phyloP scores from a whole-genome alignment of 805 yeast species.

The Candida nitratophila region DNA sequence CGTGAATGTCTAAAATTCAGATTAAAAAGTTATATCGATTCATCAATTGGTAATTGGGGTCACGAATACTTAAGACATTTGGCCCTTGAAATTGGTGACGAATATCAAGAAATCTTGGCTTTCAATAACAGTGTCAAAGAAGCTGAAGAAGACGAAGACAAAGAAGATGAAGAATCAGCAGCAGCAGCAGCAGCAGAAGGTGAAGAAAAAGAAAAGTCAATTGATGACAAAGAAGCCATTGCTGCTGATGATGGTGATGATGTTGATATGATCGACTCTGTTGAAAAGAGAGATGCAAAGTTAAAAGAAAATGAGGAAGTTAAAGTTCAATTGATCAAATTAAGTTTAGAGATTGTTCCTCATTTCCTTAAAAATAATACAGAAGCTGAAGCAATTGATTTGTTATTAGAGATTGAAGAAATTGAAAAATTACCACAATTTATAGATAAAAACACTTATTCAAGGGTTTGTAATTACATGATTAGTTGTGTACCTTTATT shows the following conservation, averaged over 20 bases:
- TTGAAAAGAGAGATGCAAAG: slow-evolving; percentile 3
- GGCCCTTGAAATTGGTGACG: slow-evolving; percentile 91
- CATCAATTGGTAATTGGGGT: slow-evolving; percentile 85
- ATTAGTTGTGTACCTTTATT: slow-evolving; percentile 93
- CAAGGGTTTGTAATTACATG: slow-evolving; percentile 89
- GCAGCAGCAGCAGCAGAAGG: slow-evolving; percentile 17
- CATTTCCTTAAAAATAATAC: slow-evolving; percentile 91
- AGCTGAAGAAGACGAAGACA: slow-evolving; percentile 21
- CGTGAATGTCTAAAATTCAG: slow-evolving; percentile 78
- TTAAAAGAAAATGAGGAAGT: slow-evolving; percentile 1
- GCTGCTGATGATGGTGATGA: slow-evolving; percentile 16
- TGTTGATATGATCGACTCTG: slow-evolving; percentile 3
- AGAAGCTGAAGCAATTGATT: slow-evolving; percentile 96
- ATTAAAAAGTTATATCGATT: slow-evolving; percentile 36
- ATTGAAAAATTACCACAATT: slow-evolving; percentile 76
- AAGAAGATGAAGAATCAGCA: slow-evolving; percentile 2
- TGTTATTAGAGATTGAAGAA: slow-evolving; percentile 81
- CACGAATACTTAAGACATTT: slow-evolving; percentile 96
- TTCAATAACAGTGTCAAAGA: slow-evolving; percentile 7
- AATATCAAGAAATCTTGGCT: slow-evolving; percentile 46
- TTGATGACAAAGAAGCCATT: neutral
- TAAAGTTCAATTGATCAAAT: slow-evolving; percentile 37
- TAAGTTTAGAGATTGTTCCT: slow-evolving; percentile 77
- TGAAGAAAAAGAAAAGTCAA: slow-evolving; percentile 12
- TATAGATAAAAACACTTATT: slow-evolving; percentile 78